These are phyloP conservation scores for Lentinus brumalis DNA, from an alignment of 768 basidiomycete species.

Conservation along the genomic window DNA sequence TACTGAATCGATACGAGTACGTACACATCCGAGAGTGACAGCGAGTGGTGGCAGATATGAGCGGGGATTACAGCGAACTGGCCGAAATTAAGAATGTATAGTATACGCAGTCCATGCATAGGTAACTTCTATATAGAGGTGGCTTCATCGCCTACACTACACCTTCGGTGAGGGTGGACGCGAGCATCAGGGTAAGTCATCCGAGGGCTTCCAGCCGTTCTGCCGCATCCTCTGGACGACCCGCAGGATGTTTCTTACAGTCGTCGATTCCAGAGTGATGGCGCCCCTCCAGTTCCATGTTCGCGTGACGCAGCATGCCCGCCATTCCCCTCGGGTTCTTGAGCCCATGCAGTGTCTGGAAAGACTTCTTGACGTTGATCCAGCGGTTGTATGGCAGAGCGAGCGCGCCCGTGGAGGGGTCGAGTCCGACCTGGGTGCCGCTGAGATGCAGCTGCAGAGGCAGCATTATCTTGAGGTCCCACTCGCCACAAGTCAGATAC, in stretches of 20 bases:
- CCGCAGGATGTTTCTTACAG: constrained; percentile 33
- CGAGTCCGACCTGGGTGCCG: constrained; percentile 17
- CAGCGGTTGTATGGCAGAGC: constrained; percentile 26
- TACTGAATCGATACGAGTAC: constrained; percentile 1
- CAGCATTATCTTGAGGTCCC: constrained; percentile 34
- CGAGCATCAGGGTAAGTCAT: constrained; percentile 1
- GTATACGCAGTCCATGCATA: not conserved
- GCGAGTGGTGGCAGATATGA: not conserved
- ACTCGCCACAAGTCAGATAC: constrained; percentile 34
- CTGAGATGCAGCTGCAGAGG: constrained; percentile 29
- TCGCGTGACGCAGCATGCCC: constrained; percentile 27
- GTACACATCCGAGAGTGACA: not conserved
- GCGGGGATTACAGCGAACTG: not conserved
- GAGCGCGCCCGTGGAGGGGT: constrained; percentile 14
- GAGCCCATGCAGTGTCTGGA: constrained; percentile 17
- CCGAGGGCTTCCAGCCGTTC: constrained; percentile 29
- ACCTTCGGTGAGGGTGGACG: not conserved
- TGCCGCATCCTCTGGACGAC: constrained; percentile 27
- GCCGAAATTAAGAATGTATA: not conserved
- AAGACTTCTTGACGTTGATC: constrained; percentile 33
- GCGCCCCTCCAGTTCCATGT: constrained; percentile 29
- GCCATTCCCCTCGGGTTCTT: constrained; percentile 26
- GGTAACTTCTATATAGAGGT: not conserved
- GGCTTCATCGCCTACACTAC: no score
- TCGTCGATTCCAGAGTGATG: constrained; percentile 36